A percentile compares a stretch with the other conserved stretches of the same genome.
phyloP scores from a whole-genome alignment of 2,329 filamentous ascomycete species.

The Xylaria sp. region DNA sequence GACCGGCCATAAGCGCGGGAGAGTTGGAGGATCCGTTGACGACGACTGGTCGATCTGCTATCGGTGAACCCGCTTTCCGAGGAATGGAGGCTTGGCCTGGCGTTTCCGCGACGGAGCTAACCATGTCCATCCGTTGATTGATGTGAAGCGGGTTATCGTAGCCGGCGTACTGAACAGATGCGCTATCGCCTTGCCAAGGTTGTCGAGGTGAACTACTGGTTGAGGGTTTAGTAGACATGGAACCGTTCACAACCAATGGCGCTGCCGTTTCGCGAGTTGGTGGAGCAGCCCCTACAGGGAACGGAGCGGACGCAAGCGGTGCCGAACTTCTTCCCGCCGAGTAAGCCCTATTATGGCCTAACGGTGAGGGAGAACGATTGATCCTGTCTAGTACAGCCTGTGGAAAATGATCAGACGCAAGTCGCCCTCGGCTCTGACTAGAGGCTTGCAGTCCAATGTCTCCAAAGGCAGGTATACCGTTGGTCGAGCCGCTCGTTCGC shows the following conservation, averaged over 20 bases:
- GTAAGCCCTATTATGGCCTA: constrained; percentile 52
- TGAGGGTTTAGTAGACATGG: constrained; percentile 37
- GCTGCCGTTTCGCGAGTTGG: constrained; percentile 37
- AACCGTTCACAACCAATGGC: constrained; percentile 48
- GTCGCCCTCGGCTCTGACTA: constrained; percentile 46
- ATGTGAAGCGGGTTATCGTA: constrained; percentile 45
- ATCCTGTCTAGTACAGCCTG: constrained; percentile 59
- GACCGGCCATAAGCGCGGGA: constrained; percentile 10
- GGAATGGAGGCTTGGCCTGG: constrained; percentile 24
- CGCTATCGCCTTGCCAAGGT: constrained; percentile 32
- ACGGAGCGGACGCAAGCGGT: constrained; percentile 44
- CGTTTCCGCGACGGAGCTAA: constrained; percentile 26
- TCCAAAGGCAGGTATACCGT: constrained; percentile 49
- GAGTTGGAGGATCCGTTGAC: constrained; percentile 41
- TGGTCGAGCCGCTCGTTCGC: constrained; percentile 36
- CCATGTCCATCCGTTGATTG: constrained; percentile 36
- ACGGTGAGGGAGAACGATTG: constrained; percentile 58
- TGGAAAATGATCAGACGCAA: constrained; percentile 58
- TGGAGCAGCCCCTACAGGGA: constrained; percentile 38
- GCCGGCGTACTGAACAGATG: constrained; percentile 32
- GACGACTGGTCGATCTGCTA: constrained; percentile 51
- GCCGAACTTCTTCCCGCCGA: constrained; percentile 46
- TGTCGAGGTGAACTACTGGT: constrained; percentile 34
- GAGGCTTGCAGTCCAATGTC: constrained; percentile 46
- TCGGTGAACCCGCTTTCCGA: constrained; percentile 31